These are phyloP conservation scores for Dactylorhiza incarnata DNA, from an alignment of 106 monocot genomes.

Conservation along the genomic window DNA sequence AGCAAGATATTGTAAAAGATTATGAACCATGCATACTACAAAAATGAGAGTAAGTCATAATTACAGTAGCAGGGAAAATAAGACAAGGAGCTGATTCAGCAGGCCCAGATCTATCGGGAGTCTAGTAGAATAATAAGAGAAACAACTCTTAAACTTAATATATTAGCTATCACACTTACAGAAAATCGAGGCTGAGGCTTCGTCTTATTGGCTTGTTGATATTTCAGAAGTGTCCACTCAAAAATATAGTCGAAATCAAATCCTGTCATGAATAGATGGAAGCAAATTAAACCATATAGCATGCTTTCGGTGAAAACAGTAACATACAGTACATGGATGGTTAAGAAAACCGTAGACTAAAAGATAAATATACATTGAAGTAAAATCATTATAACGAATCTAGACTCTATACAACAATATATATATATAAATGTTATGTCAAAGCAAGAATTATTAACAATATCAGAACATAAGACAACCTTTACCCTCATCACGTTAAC, in stretches of 20 bases:
- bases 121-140: not conserved
- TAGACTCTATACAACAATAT: not conserved
- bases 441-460: not conserved
- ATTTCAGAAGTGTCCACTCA: slow-evolving; percentile 25
- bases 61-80: not conserved
- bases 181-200: slow-evolving; percentile 15
- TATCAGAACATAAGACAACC: not conserved
- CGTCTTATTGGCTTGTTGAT: slow-evolving; percentile 17
- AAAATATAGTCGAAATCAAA: slow-evolving; percentile 21
- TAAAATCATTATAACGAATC: not conserved
- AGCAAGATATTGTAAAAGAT: not conserved
- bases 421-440: not conserved
- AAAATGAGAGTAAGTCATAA: not conserved
- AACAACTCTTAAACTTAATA: slow-evolving; percentile 5
- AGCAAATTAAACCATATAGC: not conserved
- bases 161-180: slow-evolving; percentile 6
- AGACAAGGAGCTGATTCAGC: not conserved
- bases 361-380: not conserved
- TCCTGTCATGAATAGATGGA: not conserved
- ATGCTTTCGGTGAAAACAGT: not conserved
- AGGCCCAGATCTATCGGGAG: too few species aligned
- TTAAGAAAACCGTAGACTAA: not conserved
- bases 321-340: not conserved
- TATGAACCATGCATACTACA: not conserved
- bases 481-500: not conserved